These are phyloP conservation scores for Cryoendolithus antarcticus DNA, from an alignment of 2,329 filamentous ascomycete genomes.

Conservation along the genomic window DNA sequence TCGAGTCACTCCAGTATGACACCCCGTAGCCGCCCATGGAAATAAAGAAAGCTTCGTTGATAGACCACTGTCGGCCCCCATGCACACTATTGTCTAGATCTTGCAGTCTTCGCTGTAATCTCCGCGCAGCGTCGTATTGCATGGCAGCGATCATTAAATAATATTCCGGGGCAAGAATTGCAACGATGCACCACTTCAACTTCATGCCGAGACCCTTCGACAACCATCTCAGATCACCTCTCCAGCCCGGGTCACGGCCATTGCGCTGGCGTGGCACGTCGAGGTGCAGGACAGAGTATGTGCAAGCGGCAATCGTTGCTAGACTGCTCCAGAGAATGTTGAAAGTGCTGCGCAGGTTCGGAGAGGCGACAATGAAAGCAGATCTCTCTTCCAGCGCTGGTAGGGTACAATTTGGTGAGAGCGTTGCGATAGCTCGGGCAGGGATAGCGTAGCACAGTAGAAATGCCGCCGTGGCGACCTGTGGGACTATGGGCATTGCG, in stretches of 20 bases:
- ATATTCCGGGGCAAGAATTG: constrained; percentile 3
- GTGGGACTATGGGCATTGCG: too few relatives aligned
- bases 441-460: too few relatives aligned
- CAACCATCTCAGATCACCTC: constrained; percentile 2
- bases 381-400: background rate
- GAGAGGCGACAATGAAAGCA: constrained; percentile 2
- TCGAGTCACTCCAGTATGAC: too few relatives aligned
- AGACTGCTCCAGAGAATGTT: constrained; percentile 25
- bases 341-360: constrained; percentile 18
- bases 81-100: background rate
- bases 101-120: background rate
- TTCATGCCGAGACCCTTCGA: background rate
- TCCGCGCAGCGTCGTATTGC: background rate
- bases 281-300: constrained; percentile 27
- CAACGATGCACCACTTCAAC: constrained; percentile 1
- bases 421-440: too few relatives aligned
- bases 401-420: constrained; percentile 3
- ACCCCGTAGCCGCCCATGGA: constrained; percentile 19
- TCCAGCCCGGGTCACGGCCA: background rate
- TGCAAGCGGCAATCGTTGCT: constrained; percentile 24
- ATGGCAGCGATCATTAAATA: background rate
- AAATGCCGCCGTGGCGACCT: too few relatives aligned
- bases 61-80: constrained; percentile 11
- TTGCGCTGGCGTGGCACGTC: constrained; percentile 21
- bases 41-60: constrained; percentile 20